Conservation (phyloP, 2,329 filamentous ascomycete genomes). For the Trichoderma atroviride region DNA sequence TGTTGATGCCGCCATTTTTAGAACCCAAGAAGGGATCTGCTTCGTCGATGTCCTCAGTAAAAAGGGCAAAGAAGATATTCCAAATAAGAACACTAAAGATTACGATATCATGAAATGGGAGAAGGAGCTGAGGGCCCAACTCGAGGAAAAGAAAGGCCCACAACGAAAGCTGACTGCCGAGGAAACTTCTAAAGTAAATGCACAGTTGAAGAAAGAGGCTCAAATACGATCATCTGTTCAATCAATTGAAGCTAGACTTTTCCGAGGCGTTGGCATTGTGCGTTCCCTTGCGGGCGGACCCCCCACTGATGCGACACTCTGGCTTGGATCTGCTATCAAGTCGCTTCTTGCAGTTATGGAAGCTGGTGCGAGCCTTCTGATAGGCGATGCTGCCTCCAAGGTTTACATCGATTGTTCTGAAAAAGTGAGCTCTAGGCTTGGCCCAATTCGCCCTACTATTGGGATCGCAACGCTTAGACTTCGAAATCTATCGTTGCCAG, state of each 20-base stretch:
- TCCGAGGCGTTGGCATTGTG: slow-evolving; percentile 85
- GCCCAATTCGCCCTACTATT: slow-evolving; percentile 76
- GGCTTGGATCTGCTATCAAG: slow-evolving; percentile 82
- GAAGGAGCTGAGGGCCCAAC: slow-evolving; percentile 80
- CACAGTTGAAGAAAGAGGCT: slow-evolving; percentile 85
- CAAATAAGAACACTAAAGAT: slow-evolving; percentile 90
- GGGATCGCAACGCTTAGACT: slow-evolving; percentile 85
- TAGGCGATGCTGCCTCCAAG: slow-evolving; percentile 75
- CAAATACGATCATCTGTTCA: slow-evolving; percentile 75
- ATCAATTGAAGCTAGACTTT: slow-evolving; percentile 68
- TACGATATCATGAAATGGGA: slow-evolving; percentile 98
- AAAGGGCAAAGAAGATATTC: slow-evolving; percentile 68
- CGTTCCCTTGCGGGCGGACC: slow-evolving; percentile 79
- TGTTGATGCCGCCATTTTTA: slow-evolving; percentile 89
- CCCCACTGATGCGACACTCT: slow-evolving; percentile 83
- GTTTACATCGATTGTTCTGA: slow-evolving; percentile 81
- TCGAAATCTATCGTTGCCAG: slow-evolving; percentile 71
- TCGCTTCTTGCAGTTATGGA: slow-evolving; percentile 74
- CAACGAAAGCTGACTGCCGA: slow-evolving; percentile 89
- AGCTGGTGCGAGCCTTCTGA: slow-evolving; percentile 78
- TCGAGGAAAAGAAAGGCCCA: slow-evolving; percentile 91
- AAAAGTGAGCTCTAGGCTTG: slow-evolving; percentile 73
- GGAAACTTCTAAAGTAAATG: slow-evolving; percentile 86
- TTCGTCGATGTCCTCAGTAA: slow-evolving; percentile 91
- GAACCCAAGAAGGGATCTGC: slow-evolving; percentile 82